Evolutionary conservation across 306 rosid species (phyloP), one percentile per base, ranked within the genome.

Genomic region (Quillaja saponaria): DNA sequence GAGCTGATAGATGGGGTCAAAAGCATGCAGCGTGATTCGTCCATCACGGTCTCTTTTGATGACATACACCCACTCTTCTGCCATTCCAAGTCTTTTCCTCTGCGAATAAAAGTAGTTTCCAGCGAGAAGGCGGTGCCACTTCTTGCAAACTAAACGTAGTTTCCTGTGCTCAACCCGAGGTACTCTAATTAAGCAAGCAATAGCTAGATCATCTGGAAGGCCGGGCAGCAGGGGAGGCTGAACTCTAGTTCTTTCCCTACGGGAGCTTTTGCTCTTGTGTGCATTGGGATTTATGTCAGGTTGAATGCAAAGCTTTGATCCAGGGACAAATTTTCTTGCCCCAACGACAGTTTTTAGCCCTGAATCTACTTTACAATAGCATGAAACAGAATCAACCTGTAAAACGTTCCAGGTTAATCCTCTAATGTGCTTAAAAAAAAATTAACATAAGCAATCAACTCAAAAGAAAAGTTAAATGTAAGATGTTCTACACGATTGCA

Each of bases 61-160:
- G 62, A 94, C 97, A 67, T 94, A 90, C 46, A 89, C 97, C 99
- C 99, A 94, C 71, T 94, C 99, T 77, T 94, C 99, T 49, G 95
- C 96, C 99, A 94, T 94, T 60, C 99, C 96, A 56, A 94, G 97
- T 69, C 95, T 94, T 82, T 71, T 89, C 76, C 99, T 80, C 41
- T 81, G 97, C 16, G 99, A 94, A 72, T 94, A 94, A 67, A 83
- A 94, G 84, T 81, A 94, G 78, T 94, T 94, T 57, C 97, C 99
- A 62, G 87, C 86, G 18, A 94, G 76, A 63, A 94, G 99, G 50
- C 88, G 88, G 50, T 80, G 68, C 99, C 99, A 94, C 73, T 91
- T 85, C 81, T 90, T 94, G 90, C 99, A 94, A 68, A 94, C 95
- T 37, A 83, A 75, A 46, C 97, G 99, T 55, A 94, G 84, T 75